A percentile compares a stretch with the other conserved stretches of the same genome.
Evolutionary conservation across 176 grass and related monocot genomes (phyloP).

Genomic region (Cenchrus fungigraminus): DNA sequence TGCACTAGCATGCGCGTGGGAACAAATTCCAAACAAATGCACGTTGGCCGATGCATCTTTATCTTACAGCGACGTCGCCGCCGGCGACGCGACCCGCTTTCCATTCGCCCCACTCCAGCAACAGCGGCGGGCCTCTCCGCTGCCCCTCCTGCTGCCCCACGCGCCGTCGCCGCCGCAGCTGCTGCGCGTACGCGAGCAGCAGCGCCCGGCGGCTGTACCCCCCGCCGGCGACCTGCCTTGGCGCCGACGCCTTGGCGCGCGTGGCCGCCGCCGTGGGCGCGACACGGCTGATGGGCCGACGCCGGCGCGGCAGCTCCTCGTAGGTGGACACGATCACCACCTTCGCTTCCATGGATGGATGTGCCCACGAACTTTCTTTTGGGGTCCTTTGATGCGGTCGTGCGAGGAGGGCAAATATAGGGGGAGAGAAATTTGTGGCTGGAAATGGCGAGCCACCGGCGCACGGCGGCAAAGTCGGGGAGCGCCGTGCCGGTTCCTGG

Average conservation of each 20-base stretch:
- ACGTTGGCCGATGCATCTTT: too few species aligned
- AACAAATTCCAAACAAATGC: background rate
- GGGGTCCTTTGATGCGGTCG: background rate
- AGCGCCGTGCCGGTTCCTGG: background rate
- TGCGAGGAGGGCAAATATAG: slow-evolving; percentile 6
- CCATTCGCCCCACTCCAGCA: slow-evolving; percentile 46
- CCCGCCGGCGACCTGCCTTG: background rate
- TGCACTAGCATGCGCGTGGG: background rate
- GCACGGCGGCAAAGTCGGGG: too few species aligned
- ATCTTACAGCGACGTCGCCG: slow-evolving; percentile 1
- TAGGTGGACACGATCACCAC: slow-evolving; percentile 46
- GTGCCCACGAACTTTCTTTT: background rate
- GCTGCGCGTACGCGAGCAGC: slow-evolving; percentile 47
- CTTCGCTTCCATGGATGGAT: slow-evolving; percentile 17
- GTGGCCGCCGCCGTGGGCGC: background rate
- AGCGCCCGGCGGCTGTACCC: slow-evolving; percentile 37
- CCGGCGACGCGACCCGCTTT: background rate
- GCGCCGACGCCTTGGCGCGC: background rate
- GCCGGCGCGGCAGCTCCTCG: slow-evolving; percentile 40
- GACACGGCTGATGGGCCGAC: background rate
- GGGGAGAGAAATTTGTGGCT: background rate
- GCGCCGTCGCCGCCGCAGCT: slow-evolving; percentile 29
- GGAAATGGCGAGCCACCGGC: background rate
- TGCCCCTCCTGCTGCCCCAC: background rate
- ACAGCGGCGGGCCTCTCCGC: background rate